Base-by-base conservation (phyloP, 257 asterid species). In the Plantago elongata region DNA sequence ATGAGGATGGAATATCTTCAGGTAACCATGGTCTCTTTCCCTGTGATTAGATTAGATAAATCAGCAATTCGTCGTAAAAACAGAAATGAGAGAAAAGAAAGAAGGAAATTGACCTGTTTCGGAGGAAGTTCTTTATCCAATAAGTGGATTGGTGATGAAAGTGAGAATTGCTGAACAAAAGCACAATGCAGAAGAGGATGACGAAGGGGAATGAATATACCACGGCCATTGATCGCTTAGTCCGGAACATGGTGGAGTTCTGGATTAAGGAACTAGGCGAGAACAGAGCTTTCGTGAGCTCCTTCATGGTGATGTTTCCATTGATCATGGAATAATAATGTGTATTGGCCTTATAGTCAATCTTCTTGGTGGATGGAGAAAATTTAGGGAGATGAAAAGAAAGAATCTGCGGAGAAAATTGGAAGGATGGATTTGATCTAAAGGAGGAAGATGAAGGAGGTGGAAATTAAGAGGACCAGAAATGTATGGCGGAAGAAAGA, bases 251-350 rank as follows among this genome's bases (percentile, higher is more conserved):
- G 2, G 71, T 65, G 7, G 43, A 4, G 40, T 34, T 62, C 14
- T 54, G 61, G 57, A 57, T 50, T 44, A 58, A 30, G 40, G 69
- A 72, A n/a, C 72, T 56, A 11, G 76, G 72, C 42, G 79, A 70
- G 47, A 74, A 70, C 1, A 69, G 63, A 57, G 17, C 22, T 40
- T 50, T 66, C 48, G 45, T 74, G 6, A 70, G 56, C 58, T 73
- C 77, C 63, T 38, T 51, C 18, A 61, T 34, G 48, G 30, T 54
- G 17, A 5, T 54, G 60, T 18, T 65, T 18, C 49, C 45, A 12
- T 13, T 52, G 45, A 15, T 51, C 47, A 18, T 22, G 0, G 7
- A 10, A 57, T 51, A 60, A 17, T 43, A 51, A 22, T 48, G 13
- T 62, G 67, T 13, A 42, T 14, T 51, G 22, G 57, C 74, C 60